phyloP scores from a whole-genome alignment of 2,329 filamentous ascomycete genomes.

The Fusarium sororula region DNA sequence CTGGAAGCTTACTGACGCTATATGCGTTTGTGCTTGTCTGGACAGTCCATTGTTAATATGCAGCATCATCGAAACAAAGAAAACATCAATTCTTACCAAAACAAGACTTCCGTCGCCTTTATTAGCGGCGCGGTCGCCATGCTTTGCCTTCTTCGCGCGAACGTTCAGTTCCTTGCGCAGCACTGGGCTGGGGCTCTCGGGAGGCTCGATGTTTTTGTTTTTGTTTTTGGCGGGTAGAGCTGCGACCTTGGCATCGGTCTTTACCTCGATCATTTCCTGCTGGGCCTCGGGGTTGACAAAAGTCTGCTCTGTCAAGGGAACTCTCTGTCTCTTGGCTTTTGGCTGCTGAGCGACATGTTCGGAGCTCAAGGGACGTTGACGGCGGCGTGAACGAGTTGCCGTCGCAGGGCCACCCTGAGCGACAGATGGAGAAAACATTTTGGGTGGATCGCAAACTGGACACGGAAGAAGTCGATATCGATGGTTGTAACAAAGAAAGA shows the following conservation, averaged over 20 bases:
- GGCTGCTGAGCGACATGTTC: conserved; percentile 66
- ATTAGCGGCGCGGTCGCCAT: conserved; percentile 65
- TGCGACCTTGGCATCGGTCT: conserved; percentile 61
- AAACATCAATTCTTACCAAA: conserved; percentile 59
- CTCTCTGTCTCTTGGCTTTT: conserved; percentile 70
- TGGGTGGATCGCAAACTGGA: conserved; percentile 38
- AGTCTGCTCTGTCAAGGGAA: conserved; percentile 66
- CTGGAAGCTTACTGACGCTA: conserved; percentile 83
- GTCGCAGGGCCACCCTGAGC: conserved; percentile 63
- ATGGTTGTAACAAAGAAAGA: conserved; percentile 15
- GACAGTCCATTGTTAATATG: conserved; percentile 22
- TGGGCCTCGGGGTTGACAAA: conserved; percentile 61
- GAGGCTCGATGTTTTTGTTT: conserved; percentile 57
- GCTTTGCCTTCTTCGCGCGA: conserved; percentile 69
- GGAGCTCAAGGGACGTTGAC: conserved; percentile 66
- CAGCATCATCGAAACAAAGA: conserved; percentile 11
- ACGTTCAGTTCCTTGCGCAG: conserved; percentile 65
- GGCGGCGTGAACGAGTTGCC: conserved; percentile 68
- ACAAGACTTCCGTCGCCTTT: conserved; percentile 75
- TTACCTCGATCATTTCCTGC: conserved; percentile 66
- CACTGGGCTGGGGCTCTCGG: conserved; percentile 53
- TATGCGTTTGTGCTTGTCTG: conserved; percentile 88
- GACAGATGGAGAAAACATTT: conserved; percentile 69
- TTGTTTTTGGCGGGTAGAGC: conserved; percentile 56
- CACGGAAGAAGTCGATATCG: conserved; percentile 15